Conservation (phyloP, 441 rosid species). For the Mallotus japonicus region DNA sequence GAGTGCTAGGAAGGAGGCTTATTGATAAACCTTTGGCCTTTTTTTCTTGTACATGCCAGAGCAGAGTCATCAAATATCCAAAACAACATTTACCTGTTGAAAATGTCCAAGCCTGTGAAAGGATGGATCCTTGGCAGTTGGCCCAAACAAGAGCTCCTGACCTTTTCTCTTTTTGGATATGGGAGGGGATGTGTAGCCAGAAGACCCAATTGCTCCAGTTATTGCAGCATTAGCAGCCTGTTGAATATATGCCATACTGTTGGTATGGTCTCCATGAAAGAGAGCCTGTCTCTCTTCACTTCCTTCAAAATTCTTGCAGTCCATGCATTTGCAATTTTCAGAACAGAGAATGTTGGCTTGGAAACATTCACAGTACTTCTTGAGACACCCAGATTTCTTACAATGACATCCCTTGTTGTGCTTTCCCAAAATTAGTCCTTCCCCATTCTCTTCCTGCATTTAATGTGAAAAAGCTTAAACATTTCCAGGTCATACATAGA, state of each 20-base stretch:
- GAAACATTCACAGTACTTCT: slow-evolving; percentile 96
- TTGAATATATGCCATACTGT: slow-evolving; percentile 61
- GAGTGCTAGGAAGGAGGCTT: neutral
- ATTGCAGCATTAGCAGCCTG: slow-evolving; percentile 96
- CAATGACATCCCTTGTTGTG: slow-evolving; percentile 97
- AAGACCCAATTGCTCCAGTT: slow-evolving; percentile 72
- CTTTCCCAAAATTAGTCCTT: slow-evolving; percentile 56
- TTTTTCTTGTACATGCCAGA: neutral
- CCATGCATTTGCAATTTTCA: slow-evolving; percentile 90
- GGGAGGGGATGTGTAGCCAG: slow-evolving; percentile 75
- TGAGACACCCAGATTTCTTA: slow-evolving; percentile 91
- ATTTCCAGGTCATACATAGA: neutral
- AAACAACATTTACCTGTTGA: slow-evolving; percentile 57
- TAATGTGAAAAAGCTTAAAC: neutral
- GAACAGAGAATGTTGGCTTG: slow-evolving; percentile 91
- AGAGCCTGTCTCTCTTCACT: slow-evolving; percentile 78
- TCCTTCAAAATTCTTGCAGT: slow-evolving; percentile 95
- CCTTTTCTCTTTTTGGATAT: slow-evolving; percentile 78
- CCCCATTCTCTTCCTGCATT: slow-evolving; percentile 66
- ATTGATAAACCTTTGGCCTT: neutral
- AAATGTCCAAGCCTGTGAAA: slow-evolving; percentile 57
- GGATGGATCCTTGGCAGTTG: slow-evolving; percentile 60
- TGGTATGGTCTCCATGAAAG: slow-evolving; percentile 64
- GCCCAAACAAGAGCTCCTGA: slow-evolving; percentile 68
- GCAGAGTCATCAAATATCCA: slow-evolving; percentile 5